A percentile compares a stretch with the other conserved stretches of the same genome.
phyloP scores from a whole-genome alignment of 148 eudicot species.

The Chenopodium album region DNA sequence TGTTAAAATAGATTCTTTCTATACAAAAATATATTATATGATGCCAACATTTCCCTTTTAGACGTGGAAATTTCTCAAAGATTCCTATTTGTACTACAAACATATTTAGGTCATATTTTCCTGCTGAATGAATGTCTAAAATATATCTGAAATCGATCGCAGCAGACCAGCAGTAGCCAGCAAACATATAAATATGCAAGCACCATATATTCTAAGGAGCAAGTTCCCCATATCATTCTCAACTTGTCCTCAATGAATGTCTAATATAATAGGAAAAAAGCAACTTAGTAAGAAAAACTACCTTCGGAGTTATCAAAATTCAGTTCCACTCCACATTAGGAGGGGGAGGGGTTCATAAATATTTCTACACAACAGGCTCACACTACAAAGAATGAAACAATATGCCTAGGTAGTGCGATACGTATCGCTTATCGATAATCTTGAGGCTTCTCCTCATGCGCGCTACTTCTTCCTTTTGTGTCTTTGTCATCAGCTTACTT shows the following conservation, averaged over 20 bases:
- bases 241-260: constrained; percentile 22
- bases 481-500: constrained; percentile 53
- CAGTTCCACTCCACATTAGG: constrained; percentile 57
- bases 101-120: not conserved
- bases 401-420: constrained; percentile 38
- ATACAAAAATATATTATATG: too few species aligned
- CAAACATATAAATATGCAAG: not conserved
- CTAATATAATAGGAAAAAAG: constrained; percentile 8
- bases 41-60: not conserved
- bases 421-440: constrained; percentile 16
- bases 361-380: constrained; percentile 45
- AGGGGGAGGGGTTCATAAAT: constrained; percentile 32
- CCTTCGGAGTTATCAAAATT: constrained; percentile 61
- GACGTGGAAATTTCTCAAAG: not conserved
- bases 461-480: not conserved
- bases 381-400: constrained; percentile 43
- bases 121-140: not conserved
- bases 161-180: not conserved
- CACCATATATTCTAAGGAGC: constrained; percentile 24
- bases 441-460: constrained; percentile 16
- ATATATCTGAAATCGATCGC: not conserved
- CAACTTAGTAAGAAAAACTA: constrained; percentile 28
- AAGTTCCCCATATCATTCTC: constrained; percentile 26
- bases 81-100: not conserved
- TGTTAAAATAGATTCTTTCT: not conserved